Conservation (phyloP, 148 eudicot genomes). For the Camellia lanceoleosa region DNA sequence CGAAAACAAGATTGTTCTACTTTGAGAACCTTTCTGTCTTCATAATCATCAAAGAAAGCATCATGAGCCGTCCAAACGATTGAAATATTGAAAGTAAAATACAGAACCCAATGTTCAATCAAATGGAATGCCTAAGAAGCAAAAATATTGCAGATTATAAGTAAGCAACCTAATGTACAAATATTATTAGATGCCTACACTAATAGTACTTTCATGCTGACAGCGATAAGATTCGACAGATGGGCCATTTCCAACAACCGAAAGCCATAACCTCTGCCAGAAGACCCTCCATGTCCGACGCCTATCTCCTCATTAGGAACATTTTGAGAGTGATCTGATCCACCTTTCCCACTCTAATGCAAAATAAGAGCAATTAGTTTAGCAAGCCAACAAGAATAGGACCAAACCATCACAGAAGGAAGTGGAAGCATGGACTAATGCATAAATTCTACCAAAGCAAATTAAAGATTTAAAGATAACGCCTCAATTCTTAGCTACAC, state of each 20-base stretch:
- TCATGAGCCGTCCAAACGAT: not conserved
- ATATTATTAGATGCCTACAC: slow-evolving; percentile 44
- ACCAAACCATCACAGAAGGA: not conserved
- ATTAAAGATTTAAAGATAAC: not conserved
- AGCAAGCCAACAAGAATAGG: not conserved
- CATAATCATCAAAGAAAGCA: not conserved
- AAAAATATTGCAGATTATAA: not conserved
- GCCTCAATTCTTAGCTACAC: not conserved
- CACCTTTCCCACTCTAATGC: slow-evolving; percentile 39
- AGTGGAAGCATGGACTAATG: not conserved
- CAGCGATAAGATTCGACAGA: slow-evolving; percentile 77
- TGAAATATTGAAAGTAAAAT: not conserved
- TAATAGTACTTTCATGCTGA: slow-evolving; percentile 76
- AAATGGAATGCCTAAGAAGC: not conserved
- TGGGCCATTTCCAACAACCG: slow-evolving; percentile 38
- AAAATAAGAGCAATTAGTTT: slow-evolving; percentile 1
- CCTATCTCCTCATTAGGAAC: slow-evolving; percentile 29
- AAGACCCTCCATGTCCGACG: not conserved
- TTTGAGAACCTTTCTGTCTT: not conserved
- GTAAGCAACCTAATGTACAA: not conserved
- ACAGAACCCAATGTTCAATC: not conserved
- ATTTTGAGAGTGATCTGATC: slow-evolving; percentile 23
- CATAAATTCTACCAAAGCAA: not conserved
- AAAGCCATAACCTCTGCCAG: slow-evolving; percentile 27
- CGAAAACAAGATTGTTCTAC: not conserved